Percentiles rank a stretch among this genome's conserved stretches.
Evolutionary conservation across 2,329 filamentous ascomycete species (phyloP).

Genomic region (Epichloe baconii): DNA sequence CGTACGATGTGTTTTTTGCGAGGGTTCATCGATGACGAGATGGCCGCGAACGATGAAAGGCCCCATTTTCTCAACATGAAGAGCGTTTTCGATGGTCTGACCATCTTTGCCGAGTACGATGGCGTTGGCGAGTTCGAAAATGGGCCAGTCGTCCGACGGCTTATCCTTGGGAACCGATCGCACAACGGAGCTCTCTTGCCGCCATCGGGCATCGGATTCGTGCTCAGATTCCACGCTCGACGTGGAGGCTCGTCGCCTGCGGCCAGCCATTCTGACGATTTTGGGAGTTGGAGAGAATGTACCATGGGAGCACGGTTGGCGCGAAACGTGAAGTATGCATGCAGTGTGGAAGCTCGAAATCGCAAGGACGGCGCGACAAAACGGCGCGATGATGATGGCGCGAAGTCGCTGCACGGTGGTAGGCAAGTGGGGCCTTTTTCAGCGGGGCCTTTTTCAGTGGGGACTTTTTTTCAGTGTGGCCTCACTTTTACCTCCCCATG

Average conservation of each 20-base stretch:
- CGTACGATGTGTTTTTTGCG: conserved; percentile 24
- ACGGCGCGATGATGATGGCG: not conserved
- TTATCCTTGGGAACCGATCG: conserved; percentile 14
- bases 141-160: conserved; percentile 41
- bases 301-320: not conserved
- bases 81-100: conserved; percentile 42
- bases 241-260: conserved; percentile 28
- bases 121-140: conserved; percentile 48
- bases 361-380: not conserved
- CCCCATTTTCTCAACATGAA: conserved; percentile 45
- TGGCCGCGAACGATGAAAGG: conserved; percentile 49
- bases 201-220: conserved; percentile 21
- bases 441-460: no score
- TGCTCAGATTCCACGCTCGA: conserved; percentile 33
- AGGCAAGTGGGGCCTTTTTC: no score
- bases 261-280: conserved; percentile 22
- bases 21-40: conserved; percentile 37
- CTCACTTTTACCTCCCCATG: no score
- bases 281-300: not conserved
- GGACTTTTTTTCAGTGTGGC: no score
- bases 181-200: conserved; percentile 22
- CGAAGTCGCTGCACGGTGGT: not conserved
- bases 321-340: no score
- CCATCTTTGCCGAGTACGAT: conserved; percentile 43
- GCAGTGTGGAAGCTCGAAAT: not conserved